phyloP scores from a whole-genome alignment of 31 red algal genomes.

The Odonthalia washingtoniensis region DNA sequence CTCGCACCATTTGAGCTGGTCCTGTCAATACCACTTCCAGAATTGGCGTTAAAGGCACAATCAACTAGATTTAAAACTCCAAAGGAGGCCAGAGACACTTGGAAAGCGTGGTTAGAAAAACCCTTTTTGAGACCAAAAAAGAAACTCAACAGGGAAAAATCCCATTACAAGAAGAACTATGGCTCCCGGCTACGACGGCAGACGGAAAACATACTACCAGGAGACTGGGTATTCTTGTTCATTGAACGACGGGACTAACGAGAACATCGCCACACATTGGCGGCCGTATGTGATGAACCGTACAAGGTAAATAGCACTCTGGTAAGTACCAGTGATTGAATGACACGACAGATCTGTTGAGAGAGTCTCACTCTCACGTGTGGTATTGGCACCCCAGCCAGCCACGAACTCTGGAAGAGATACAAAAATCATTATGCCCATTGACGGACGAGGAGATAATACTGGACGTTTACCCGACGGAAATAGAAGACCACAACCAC shows the following conservation, averaged over 20 bases:
- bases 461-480: no score
- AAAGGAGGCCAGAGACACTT: no score
- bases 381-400: not conserved
- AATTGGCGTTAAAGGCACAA: not conserved
- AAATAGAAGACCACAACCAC: no score
- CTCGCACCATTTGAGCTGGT: constrained; percentile 49
- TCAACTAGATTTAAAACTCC: not conserved
- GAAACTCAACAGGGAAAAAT: not conserved
- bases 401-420: not conserved
- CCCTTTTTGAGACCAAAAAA: not conserved
- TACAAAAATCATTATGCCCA: not conserved
- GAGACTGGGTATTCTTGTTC: not conserved
- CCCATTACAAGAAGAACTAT: not conserved
- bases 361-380: not conserved
- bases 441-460: not conserved
- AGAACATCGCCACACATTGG: not conserved
- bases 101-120: not conserved
- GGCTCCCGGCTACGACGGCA: not conserved
- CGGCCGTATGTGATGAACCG: not conserved
- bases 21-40: constrained; percentile 3
- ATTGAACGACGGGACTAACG: not conserved
- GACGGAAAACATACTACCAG: not conserved
- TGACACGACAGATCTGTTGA: not conserved
- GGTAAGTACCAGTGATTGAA: not conserved
- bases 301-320: not conserved